Conservation (phyloP, 352 stramenopile species). For the Globisporangium heterothallicum region DNA sequence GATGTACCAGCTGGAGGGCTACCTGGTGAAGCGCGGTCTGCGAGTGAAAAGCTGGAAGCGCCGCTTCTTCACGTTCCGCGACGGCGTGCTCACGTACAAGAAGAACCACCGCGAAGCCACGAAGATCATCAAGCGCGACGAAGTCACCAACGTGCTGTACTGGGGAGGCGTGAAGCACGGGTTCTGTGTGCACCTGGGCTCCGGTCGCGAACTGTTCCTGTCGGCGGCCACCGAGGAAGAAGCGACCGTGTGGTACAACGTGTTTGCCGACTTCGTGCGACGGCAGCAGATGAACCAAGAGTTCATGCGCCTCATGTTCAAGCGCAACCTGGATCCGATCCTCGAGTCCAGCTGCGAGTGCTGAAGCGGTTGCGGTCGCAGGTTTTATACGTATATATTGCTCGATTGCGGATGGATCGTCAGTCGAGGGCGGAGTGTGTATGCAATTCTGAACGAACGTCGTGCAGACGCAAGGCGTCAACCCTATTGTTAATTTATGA, state of each 20-base stretch:
- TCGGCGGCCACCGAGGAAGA: constrained; percentile 45
- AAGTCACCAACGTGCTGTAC: constrained; percentile 59
- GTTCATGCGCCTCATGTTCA: constrained; percentile 41
- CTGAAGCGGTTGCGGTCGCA: too few species aligned
- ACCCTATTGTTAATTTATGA: constrained; percentile 11
- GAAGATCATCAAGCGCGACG: constrained; percentile 42
- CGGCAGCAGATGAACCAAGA: constrained; percentile 36
- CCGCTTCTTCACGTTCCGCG: constrained; percentile 61
- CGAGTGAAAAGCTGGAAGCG: constrained; percentile 68
- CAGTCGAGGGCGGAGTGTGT: constrained; percentile 5
- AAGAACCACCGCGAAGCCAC: constrained; percentile 39
- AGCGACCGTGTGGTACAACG: constrained; percentile 45
- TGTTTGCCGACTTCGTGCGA: constrained; percentile 38
- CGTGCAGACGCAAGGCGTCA: not conserved
- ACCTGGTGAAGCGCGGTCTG: constrained; percentile 50
- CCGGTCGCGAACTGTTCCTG: constrained; percentile 45
- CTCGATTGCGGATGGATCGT: too few species aligned
- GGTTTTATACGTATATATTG: too few species aligned
- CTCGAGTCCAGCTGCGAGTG: constrained; percentile 33
- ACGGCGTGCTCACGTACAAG: constrained; percentile 56
- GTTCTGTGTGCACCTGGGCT: constrained; percentile 49
- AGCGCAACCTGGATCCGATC: constrained; percentile 42
- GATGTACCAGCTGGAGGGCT: constrained; percentile 31
- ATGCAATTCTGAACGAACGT: not conserved
- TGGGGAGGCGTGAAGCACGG: constrained; percentile 54